These are phyloP conservation scores for Butyriboletus loyo DNA, from an alignment of 768 basidiomycete species.

Conservation along the genomic window DNA sequence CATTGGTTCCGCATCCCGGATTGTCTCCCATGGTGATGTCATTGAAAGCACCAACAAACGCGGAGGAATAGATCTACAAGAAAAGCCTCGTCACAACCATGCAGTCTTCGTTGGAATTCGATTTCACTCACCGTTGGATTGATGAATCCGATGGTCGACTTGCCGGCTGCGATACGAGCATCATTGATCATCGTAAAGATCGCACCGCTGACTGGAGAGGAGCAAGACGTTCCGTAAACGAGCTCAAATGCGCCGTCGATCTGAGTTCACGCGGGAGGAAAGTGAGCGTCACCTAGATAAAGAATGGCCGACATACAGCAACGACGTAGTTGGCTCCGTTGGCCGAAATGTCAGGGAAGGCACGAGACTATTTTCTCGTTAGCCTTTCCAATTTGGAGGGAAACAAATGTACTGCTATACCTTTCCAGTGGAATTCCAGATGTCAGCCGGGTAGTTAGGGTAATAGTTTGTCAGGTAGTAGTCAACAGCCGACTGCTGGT, in stretches of 20 bases:
- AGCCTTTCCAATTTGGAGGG: conserved; percentile 26
- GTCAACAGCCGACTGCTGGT: conserved; percentile 36
- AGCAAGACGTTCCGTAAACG: conserved; percentile 34
- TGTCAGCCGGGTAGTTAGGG: conserved; percentile 21
- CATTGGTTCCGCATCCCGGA: conserved; percentile 28
- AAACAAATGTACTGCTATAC: background rate
- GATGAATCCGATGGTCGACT: conserved; percentile 39
- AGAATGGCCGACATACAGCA: conserved; percentile 7
- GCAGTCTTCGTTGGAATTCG: conserved; percentile 4
- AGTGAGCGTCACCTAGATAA: background rate
- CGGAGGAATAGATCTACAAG: conserved; percentile 16
- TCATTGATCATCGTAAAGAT: conserved; percentile 38
- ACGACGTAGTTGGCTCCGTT: conserved; percentile 34
- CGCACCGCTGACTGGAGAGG: conserved; percentile 30
- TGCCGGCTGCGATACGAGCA: conserved; percentile 31
- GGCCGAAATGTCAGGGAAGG: conserved; percentile 37
- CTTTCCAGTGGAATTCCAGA: too few relatives aligned
- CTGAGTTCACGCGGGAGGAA: conserved; percentile 14
- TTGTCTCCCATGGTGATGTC: conserved; percentile 22
- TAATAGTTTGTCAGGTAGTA: conserved; percentile 30
- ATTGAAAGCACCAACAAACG: conserved; percentile 16
- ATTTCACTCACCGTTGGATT: conserved; percentile 43
- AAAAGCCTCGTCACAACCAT: background rate
- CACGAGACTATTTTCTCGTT: too few relatives aligned
- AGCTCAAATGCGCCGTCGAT: conserved; percentile 34